Evolutionary conservation across 805 yeast species (phyloP), one percentile per base, ranked within the genome.

Genomic region (Ogataea salicorniae): DNA sequence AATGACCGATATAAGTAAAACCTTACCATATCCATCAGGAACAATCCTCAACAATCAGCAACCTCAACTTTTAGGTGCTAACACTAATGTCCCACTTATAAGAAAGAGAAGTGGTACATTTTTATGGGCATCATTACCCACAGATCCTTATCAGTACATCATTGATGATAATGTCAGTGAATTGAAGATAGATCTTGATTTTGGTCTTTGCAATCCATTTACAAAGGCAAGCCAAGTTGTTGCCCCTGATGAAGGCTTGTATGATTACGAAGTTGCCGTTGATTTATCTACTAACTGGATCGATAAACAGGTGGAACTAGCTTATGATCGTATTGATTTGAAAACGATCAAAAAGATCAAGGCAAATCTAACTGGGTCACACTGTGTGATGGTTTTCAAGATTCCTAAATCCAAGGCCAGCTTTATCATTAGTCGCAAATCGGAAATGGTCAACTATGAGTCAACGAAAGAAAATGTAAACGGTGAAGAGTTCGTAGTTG

Each of bases 101-200:
- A 52, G 60, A 26, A 63, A 54, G 41, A 54, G 61, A 48, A 63
- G 67, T 43, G 57, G 63, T 34, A 56, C 68, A 2, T 61, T 66
- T 42, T 48, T 64, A 17, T 64, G 67, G 68, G 54, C 41, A 20
- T 37, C 59, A 2, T 13, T 52, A 4, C 44, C 54, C 1, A 35
- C 61, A 13, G 76, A 72, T 49, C 72, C 75, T 18, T 69, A 71
- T 53, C 63, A 61, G 36, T 62, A 61, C 51, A 68, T 75, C 37
- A 47, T 57, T 0, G 60, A 63, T 3, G 58, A 62, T 34, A 63
- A 52, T 11, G 15, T 62, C 0, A 44, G 53, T 11, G 42, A 46
- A 0, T 44, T 71, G 42, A 61, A 57, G 14, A 40, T 67, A 14
- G 50, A 46, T 6, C 7, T 57, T 1, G 36, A 34, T 2, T 49